Evolutionary conservation across 176 grass and related monocot species (phyloP).

Genomic region (Secale cereale): DNA sequence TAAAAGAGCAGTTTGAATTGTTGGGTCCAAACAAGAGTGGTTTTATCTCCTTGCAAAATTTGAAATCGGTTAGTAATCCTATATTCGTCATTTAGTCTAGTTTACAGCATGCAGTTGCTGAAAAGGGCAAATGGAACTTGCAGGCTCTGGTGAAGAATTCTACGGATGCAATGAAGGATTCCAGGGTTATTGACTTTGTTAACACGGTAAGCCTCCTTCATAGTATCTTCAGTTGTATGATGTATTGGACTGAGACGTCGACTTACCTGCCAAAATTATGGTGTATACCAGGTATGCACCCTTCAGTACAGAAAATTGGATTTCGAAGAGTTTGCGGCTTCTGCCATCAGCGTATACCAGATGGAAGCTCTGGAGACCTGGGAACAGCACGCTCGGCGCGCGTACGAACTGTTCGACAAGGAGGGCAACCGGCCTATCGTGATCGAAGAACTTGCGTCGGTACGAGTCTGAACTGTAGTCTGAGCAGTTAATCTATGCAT

Average conservation of each 20-base stretch:
- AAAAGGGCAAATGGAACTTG: conserved; percentile 14
- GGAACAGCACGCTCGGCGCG: conserved; percentile 85
- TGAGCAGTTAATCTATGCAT: neutral
- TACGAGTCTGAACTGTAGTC: conserved; percentile 22
- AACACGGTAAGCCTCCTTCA: conserved; percentile 49
- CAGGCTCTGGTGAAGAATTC: conserved; percentile 91
- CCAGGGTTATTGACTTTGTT: conserved; percentile 93
- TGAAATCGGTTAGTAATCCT: conserved; percentile 71
- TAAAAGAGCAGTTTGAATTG: conserved; percentile 89
- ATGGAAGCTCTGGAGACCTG: conserved; percentile 96
- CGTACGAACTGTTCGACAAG: conserved; percentile 92
- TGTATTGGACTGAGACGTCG: neutral
- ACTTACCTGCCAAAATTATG: conserved; percentile 3
- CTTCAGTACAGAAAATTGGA: conserved; percentile 99
- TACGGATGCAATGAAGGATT: conserved; percentile 95
- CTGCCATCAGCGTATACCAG: conserved; percentile 90
- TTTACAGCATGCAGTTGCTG: conserved; percentile 5
- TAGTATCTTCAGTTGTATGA: neutral
- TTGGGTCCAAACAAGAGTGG: conserved; percentile 89
- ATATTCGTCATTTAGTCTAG: neutral
- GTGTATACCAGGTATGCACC: conserved; percentile 73
- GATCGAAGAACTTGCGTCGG: conserved; percentile 97
- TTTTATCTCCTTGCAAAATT: conserved; percentile 91
- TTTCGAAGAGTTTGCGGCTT: conserved; percentile 94
- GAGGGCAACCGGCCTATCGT: conserved; percentile 98